Conservation (phyloP, 768 basidiomycete species). For the Suillus americanus region DNA sequence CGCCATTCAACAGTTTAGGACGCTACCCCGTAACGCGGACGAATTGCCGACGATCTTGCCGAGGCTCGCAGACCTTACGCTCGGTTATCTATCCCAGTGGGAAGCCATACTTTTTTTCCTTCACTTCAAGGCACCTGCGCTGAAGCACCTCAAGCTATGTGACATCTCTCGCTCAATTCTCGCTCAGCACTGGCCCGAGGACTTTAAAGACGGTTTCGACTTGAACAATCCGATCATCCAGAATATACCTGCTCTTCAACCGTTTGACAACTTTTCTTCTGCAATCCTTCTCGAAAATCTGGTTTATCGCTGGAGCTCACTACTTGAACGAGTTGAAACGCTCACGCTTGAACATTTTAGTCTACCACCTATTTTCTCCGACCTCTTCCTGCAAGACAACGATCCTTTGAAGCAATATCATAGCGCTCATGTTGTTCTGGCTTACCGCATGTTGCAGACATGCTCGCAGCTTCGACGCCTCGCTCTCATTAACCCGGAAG, state of each 20-base stretch:
- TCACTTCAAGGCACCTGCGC: background rate
- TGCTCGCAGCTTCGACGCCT: background rate
- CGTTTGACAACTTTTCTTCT: background rate
- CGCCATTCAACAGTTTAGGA: background rate
- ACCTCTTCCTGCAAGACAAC: background rate
- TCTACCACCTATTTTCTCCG: background rate
- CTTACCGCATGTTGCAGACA: background rate
- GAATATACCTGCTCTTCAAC: background rate
- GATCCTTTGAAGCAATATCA: background rate
- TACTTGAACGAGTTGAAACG: constrained; percentile 7
- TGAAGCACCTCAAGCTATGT: constrained; percentile 8
- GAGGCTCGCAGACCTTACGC: constrained; percentile 3
- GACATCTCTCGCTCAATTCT: constrained; percentile 1
- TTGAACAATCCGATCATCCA: background rate
- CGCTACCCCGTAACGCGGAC: background rate
- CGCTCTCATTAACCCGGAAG: constrained; percentile 1
- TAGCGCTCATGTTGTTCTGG: background rate
- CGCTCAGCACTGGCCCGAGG: background rate
- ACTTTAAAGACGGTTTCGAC: background rate
- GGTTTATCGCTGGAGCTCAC: background rate
- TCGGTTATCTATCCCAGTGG: constrained; percentile 8
- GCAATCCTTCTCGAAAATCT: constrained; percentile 5
- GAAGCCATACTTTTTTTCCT: constrained; percentile 6
- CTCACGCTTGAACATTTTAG: background rate
- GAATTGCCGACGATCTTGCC: background rate